Evolutionary conservation across 179 eudicot species (phyloP).

Genomic region (Heliamphora pulchella): DNA sequence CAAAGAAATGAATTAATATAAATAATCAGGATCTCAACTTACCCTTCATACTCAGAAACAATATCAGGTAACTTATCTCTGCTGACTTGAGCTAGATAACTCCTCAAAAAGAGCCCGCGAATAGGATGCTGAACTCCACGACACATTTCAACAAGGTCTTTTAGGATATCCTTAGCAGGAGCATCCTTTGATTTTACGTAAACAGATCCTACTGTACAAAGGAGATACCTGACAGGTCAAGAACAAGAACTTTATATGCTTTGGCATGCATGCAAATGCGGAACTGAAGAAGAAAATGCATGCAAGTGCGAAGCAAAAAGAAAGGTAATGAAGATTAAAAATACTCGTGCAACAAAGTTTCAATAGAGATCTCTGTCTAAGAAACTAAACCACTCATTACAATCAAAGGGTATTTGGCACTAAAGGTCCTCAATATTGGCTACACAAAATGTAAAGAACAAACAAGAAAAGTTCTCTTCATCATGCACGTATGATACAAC

Average conservation of each 20-base stretch:
- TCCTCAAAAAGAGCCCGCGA: conserved; percentile 91
- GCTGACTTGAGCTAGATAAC: conserved; percentile 90
- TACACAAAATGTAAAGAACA: background rate
- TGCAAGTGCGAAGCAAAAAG: conserved; percentile 2
- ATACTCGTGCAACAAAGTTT: background rate
- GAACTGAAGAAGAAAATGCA: background rate
- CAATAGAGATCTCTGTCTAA: background rate
- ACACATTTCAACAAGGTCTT: conserved; percentile 97
- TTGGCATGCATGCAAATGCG: background rate
- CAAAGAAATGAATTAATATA: background rate
- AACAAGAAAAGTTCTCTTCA: background rate
- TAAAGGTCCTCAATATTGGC: background rate
- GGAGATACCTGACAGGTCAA: conserved; percentile 60
- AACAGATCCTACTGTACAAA: conserved; percentile 94
- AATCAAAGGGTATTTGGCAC: background rate
- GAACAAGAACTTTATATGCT: background rate
- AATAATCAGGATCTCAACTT: conserved; percentile 19
- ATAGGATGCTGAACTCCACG: conserved; percentile 98
- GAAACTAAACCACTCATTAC: background rate
- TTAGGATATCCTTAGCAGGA: conserved; percentile 89
- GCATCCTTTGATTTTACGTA: conserved; percentile 94
- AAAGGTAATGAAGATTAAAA: background rate
- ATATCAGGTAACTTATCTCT: conserved; percentile 92
- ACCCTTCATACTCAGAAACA: conserved; percentile 95
- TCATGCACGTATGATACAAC: background rate